Percentiles rank a stretch among this genome's conserved stretches.
Evolutionary conservation across 495 filamentous ascomycete genomes (phyloP).

Genomic region (Neurospora sp.): DNA sequence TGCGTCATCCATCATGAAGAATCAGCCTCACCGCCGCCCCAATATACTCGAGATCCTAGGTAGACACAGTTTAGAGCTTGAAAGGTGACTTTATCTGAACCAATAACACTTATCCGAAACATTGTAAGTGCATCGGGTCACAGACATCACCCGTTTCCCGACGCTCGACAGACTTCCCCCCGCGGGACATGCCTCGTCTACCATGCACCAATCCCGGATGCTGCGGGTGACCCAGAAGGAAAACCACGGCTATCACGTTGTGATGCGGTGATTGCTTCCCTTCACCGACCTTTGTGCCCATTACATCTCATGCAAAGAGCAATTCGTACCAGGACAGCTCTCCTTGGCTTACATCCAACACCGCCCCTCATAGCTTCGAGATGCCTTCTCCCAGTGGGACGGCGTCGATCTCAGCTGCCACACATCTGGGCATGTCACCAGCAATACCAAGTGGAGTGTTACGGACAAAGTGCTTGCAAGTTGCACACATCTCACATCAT

Average conservation of each 20-base stretch:
- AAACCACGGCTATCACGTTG: background rate
- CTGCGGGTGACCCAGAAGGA: background rate
- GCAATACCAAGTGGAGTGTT: background rate
- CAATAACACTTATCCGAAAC: no score
- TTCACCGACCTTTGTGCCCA: slow-evolving; percentile 13
- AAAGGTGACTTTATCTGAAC: no score
- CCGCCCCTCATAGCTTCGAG: slow-evolving; percentile 1
- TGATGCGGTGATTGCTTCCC: background rate
- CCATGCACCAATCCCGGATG: background rate
- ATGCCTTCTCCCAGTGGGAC: background rate
- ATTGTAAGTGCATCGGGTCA: no score
- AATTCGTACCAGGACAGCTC: background rate
- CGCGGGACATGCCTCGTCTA: background rate
- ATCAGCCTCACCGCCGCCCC: no score
- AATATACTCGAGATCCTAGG: no score
- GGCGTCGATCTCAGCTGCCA: background rate
- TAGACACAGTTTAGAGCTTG: no score
- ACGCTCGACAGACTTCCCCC: background rate
- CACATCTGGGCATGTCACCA: background rate
- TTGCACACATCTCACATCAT: background rate
- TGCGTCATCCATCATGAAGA: background rate
- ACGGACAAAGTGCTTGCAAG: background rate
- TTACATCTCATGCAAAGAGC: slow-evolving; percentile 1
- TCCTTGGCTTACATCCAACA: background rate
- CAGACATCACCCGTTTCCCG: background rate